Evolutionary conservation across 169 alveolate species (phyloP).

Genomic region (Cryptosporidium parvum): DNA sequence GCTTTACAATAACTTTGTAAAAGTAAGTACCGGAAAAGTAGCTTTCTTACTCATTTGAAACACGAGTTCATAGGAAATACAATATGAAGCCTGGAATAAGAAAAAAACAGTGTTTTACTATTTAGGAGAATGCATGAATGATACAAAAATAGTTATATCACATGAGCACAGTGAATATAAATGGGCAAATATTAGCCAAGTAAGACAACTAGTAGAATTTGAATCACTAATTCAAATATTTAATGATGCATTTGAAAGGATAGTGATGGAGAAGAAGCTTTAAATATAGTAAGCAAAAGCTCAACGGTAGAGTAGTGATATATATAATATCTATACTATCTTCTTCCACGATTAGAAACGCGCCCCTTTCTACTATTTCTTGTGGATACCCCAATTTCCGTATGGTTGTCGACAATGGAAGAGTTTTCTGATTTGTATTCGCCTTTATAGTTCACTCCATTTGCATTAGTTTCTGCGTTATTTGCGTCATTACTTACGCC

Average conservation of each 20-base stretch:
- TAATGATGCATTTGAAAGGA: conserved; percentile 38
- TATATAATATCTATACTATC: neutral
- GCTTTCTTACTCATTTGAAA: neutral
- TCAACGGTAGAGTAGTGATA: neutral
- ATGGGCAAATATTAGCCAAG: conserved; percentile 63
- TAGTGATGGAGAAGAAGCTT: conserved; percentile 15
- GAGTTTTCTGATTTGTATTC: conserved; percentile 60
- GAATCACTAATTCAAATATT: conserved; percentile 63
- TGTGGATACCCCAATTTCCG: conserved; percentile 64
- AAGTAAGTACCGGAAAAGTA: neutral
- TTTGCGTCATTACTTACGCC: conserved; percentile 5
- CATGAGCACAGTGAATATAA: conserved; percentile 64
- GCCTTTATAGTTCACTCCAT: conserved; percentile 21
- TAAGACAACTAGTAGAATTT: conserved; percentile 44
- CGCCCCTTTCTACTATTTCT: conserved; percentile 67
- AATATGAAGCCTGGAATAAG: conserved; percentile 60
- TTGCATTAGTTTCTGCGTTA: neutral
- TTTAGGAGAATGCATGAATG: conserved; percentile 38
- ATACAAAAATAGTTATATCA: conserved; percentile 25
- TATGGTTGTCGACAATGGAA: conserved; percentile 4
- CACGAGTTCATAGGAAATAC: conserved; percentile 27
- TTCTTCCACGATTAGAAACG: conserved; percentile 57
- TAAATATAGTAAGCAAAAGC: conserved; percentile 19
- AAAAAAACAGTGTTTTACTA: conserved; percentile 47
- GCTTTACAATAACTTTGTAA: conserved; percentile 34